phyloP scores from a whole-genome alignment of 345 rosid species.

The Salix brachista region DNA sequence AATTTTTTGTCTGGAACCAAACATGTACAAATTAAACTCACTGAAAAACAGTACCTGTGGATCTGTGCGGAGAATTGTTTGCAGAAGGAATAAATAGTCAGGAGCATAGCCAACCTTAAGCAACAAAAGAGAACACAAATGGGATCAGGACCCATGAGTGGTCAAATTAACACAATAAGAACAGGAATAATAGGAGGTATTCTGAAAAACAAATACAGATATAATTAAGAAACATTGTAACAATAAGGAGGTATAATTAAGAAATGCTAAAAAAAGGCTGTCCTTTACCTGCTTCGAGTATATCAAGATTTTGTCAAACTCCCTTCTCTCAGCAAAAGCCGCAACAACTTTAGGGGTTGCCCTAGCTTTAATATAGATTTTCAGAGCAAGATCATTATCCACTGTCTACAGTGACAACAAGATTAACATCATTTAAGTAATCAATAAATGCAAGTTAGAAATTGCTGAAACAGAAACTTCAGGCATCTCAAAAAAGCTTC shows the following conservation, averaged over 20 bases:
- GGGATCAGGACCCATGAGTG: background rate
- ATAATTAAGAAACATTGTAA: background rate
- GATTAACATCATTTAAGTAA: background rate
- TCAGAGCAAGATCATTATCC: constrained; percentile 95
- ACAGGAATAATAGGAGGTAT: background rate
- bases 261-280: background rate
- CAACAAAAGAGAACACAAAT: background rate
- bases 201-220: background rate
- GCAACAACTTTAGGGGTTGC: constrained; percentile 98
- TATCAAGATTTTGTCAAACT: constrained; percentile 88
- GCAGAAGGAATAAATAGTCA: constrained; percentile 95
- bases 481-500: background rate
- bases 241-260: background rate
- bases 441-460: background rate
- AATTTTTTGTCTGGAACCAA: background rate
- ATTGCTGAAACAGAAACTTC: background rate
- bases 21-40: background rate
- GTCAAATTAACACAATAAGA: no score
- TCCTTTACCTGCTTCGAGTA: constrained; percentile 84
- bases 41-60: constrained; percentile 62
- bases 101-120: constrained; percentile 90
- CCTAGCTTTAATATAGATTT: constrained; percentile 92
- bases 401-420: constrained; percentile 59
- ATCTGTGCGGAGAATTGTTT: constrained; percentile 96
- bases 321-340: constrained; percentile 96